These are phyloP conservation scores for Verticillium dahliae DNA, from an alignment of 2,329 filamentous ascomycete genomes.

Conservation along the genomic window DNA sequence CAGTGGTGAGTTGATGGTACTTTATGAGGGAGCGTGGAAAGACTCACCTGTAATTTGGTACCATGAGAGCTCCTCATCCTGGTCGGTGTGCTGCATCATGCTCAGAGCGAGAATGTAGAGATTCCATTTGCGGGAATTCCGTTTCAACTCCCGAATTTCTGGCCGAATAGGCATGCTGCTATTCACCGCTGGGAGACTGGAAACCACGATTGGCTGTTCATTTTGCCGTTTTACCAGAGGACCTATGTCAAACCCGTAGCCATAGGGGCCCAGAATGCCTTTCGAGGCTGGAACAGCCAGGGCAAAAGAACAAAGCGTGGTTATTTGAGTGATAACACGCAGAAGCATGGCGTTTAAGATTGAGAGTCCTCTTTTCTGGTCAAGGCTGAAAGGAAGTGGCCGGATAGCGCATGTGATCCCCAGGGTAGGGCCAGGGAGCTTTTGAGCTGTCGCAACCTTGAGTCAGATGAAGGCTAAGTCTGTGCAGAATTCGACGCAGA, in stretches of 20 bases:
- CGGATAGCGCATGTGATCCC: no score
- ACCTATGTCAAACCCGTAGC: conserved; percentile 43
- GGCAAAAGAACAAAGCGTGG: background rate
- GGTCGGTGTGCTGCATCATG: conserved; percentile 62
- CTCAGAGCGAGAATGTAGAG: conserved; percentile 70
- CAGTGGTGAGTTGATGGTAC: conserved; percentile 4
- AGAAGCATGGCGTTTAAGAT: background rate
- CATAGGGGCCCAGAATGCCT: conserved; percentile 23
- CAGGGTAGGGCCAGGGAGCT: no score
- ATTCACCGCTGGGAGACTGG: conserved; percentile 32
- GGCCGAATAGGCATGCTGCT: conserved; percentile 42
- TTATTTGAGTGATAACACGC: no score
- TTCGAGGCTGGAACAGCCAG: background rate
- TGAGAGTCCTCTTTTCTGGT: background rate
- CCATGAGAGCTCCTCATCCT: conserved; percentile 60
- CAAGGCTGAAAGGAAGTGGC: background rate
- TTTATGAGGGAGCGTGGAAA: background rate
- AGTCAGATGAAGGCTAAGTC: no score
- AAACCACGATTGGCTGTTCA: conserved; percentile 32
- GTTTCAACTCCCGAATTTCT: conserved; percentile 62
- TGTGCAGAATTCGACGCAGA: background rate
- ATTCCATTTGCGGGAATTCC: conserved; percentile 63
- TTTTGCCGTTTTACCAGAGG: conserved; percentile 32
- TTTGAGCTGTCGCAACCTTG: no score
- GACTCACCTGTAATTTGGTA: conserved; percentile 68